Evolutionary conservation across 129 eudicot genomes (phyloP), one percentile per base, ranked within the genome.

Genomic region (Centella asiatica): DNA sequence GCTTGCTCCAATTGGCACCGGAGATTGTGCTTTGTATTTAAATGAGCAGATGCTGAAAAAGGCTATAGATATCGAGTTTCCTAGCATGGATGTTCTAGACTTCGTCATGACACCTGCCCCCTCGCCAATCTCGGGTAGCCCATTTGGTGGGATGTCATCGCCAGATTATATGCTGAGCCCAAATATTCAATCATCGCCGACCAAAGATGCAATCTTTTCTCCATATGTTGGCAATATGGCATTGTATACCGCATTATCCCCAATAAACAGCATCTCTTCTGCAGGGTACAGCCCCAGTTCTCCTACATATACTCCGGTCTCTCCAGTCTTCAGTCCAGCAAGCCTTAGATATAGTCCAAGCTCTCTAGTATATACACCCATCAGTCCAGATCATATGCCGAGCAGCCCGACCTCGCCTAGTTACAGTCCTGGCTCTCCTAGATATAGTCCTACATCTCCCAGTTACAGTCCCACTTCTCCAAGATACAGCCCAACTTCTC

Each of bases 1-100:
- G 80, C 95, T 90, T 39, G 98, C 98, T 32, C 98, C 98, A 3
- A 90, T 90, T 51, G 98, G 98, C 34, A 90, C 98, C 0, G 98
- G 98, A 58, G 98, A 85, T 59, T 90, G 98, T 66, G 76, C 75
- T 28, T 65, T 90, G 76, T 79, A 64, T 15, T 75, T 90, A 31
- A 90, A 90, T 48, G 98, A 90, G 69, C 78, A 81, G 54, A 90
- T 90, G 97, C 53, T 90, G 60, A 85, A 81, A 28, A 94, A 90
- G 68, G 97, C 97, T 25, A 84, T 90, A 36, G 97, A 90, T 65
- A 82, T 90, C 67, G 84, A 84, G 67, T 81, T 90, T 26, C 97
- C 97, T 3, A 90, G 97, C 65, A 85, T 90, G 95, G 97, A 90
- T 6, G 95, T 95, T 28, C 76, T 83, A 14, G 97, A 90, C 12